Conservation (phyloP, 2,329 filamentous ascomycete species). For the Boeremia exigua region DNA sequence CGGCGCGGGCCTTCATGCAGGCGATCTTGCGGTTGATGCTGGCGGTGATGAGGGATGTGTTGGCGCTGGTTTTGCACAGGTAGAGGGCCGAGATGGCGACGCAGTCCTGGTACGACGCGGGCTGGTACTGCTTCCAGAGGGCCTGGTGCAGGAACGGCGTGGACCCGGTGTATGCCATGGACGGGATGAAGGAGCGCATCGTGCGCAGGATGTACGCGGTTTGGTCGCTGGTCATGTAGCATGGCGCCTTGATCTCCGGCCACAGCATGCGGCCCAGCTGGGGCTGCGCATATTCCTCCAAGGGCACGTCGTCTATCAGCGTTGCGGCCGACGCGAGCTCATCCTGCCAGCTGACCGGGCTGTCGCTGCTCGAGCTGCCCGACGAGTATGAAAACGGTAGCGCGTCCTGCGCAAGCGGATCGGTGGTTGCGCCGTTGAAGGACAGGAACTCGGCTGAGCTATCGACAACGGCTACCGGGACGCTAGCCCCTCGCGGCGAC, state of each 20-base stretch:
- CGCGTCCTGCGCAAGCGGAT: background rate
- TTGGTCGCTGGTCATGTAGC: conserved; percentile 23
- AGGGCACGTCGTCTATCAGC: background rate
- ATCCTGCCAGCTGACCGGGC: conserved; percentile 21
- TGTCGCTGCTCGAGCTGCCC: conserved; percentile 11
- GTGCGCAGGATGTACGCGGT: conserved; percentile 20
- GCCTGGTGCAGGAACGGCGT: conserved; percentile 34
- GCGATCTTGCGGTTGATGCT: conserved; percentile 33
- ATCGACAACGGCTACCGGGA: background rate
- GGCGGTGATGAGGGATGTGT: conserved; percentile 22
- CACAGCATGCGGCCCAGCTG: background rate
- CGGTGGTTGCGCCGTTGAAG: conserved; percentile 10
- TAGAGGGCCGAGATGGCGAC: conserved; percentile 34
- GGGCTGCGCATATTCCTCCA: background rate
- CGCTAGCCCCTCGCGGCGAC: conserved; percentile 13
- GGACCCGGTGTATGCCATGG: conserved; percentile 31
- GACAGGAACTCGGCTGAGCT: conserved; percentile 8
- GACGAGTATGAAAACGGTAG: conserved; percentile 12
- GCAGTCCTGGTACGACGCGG: conserved; percentile 35
- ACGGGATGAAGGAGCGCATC: conserved; percentile 26
- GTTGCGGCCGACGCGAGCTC: conserved; percentile 7
- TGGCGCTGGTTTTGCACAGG: conserved; percentile 30
- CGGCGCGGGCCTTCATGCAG: conserved; percentile 17
- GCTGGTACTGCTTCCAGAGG: conserved; percentile 28
- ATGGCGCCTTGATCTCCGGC: conserved; percentile 12